These are phyloP conservation scores for Penicillium sp. DNA, from an alignment of 2,329 filamentous ascomycete genomes.

Conservation along the genomic window DNA sequence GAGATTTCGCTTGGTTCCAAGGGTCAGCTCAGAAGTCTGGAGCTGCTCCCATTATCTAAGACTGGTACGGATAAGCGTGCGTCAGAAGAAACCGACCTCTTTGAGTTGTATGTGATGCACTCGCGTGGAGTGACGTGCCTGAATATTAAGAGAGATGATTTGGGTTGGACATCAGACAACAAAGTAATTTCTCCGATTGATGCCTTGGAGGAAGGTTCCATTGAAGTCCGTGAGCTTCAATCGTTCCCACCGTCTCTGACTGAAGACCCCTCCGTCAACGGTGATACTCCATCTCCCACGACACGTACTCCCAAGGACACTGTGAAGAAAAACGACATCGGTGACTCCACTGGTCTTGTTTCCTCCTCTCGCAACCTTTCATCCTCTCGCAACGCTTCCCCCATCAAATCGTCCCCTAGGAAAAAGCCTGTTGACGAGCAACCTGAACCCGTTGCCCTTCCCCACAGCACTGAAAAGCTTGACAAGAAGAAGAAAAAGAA, in stretches of 20 bases:
- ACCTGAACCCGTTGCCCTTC: constrained; percentile 23
- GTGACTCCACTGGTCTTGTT: constrained; percentile 26
- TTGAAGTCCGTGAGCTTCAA: constrained; percentile 71
- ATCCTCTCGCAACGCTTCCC: constrained; percentile 29
- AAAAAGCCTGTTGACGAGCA: constrained; percentile 45
- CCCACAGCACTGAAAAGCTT: constrained; percentile 53
- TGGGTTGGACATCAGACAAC: constrained; percentile 89
- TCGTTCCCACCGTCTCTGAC: constrained; percentile 44
- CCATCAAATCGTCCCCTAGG: constrained; percentile 39
- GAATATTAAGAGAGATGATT: constrained; percentile 79
- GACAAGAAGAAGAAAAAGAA: constrained; percentile 74
- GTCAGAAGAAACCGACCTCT: constrained; percentile 71
- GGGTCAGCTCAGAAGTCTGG: constrained; percentile 83
- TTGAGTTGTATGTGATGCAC: constrained; percentile 97
- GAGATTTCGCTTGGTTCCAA: constrained; percentile 91
- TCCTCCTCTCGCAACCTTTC: constrained; percentile 22
- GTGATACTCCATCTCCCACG: constrained; percentile 37
- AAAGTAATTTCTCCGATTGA: constrained; percentile 80
- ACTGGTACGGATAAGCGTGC: constrained; percentile 53
- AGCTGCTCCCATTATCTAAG: constrained; percentile 73
- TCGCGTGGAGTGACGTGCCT: constrained; percentile 94
- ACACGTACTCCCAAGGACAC: constrained; percentile 44
- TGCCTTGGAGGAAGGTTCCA: constrained; percentile 71
- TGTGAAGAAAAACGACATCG: constrained; percentile 32
- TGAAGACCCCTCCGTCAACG: constrained; percentile 48